These are phyloP conservation scores for Nyssa sinensis DNA, from an alignment of 148 eudicot genomes.

Conservation along the genomic window DNA sequence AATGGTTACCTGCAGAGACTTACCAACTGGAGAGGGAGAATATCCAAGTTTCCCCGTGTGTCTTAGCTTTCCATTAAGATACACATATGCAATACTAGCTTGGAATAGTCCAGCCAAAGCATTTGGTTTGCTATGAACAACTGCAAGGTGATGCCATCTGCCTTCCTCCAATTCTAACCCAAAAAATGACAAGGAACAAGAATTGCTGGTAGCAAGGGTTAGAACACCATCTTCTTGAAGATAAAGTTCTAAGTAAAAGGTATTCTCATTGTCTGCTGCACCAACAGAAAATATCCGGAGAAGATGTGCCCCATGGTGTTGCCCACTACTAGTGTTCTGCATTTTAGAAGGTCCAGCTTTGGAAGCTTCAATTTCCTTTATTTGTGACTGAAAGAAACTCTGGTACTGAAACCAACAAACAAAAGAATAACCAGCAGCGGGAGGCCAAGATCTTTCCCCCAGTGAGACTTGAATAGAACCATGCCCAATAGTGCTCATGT, in stretches of 20 bases:
- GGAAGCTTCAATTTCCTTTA: constrained; percentile 55
- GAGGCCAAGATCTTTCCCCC: constrained; percentile 99
- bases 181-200: constrained; percentile 78
- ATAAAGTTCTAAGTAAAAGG: constrained; percentile 84
- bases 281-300: constrained; percentile 94
- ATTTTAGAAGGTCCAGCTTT: constrained; percentile 47
- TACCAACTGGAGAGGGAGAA: constrained; percentile 96
- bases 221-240: constrained; percentile 89
- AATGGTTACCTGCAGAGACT: constrained; percentile 85
- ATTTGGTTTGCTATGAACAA: constrained; percentile 99
- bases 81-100: constrained; percentile 94
- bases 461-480: constrained; percentile 91
- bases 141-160: constrained; percentile 97
- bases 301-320: constrained; percentile 46
- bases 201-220: constrained; percentile 91
- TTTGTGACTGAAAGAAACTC: constrained; percentile 60
- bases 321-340: constrained; percentile 35
- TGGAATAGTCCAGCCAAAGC: constrained; percentile 99
- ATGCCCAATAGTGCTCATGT: constrained; percentile 93
- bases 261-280: constrained; percentile 61
- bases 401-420: constrained; percentile 96
- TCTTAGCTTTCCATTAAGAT: constrained; percentile 86
- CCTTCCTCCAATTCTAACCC: constrained; percentile 92
- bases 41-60: constrained; percentile 95
- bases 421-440: constrained; percentile 98